Base-by-base conservation (phyloP, 768 basidiomycete species). In the Sarcodon aspratus region DNA sequence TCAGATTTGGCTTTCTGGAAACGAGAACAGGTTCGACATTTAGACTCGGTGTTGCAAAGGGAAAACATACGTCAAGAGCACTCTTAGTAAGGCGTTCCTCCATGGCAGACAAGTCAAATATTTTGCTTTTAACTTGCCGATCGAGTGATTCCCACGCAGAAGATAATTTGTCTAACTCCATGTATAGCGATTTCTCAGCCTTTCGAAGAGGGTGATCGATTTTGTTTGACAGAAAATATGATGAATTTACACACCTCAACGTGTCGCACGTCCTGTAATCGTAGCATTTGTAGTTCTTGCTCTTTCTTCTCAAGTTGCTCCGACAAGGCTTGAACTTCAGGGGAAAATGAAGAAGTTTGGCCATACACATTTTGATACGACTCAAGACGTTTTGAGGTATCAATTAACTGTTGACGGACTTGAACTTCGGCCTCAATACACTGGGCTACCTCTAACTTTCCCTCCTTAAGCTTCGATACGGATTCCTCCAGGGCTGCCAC, bases 1-100 rank as follows among this genome's bases (percentile, higher is more conserved):
- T 97, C 94, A 12, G 87, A 81, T 67, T 95, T 97, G 8, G 91
- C 88, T 83, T 89, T 90, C 91, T 97, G 65, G 34, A 47, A 34
- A 11, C 43, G 36, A 21, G 21, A 36, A 42, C 7, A 31, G 15
- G 11, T 27, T 40, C 34, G 9, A 47, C 38, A 50, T 37, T 38
- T 34, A 50, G 38, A 52, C 7, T 13, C 13, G 49, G 18, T 34
- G 11, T 48, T 36, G 10, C 17, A 3, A 3, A 34, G 45, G 15
- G 27, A 21, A 10, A 33, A 69, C 76, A 47, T 46, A 90, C 93
- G 63, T 95, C 93, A 18, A 79, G 71, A 13, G 67, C 67, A 37
- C 70, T 65, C 58, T 82, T 86, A 45, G 69, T 66, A 46, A 94
- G 57, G 50, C 76, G 78, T 21, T 89, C 85, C 61, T 97, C 94